phyloP scores from a whole-genome alignment of 345 rosid genomes.

The Gossypium arboreum region DNA sequence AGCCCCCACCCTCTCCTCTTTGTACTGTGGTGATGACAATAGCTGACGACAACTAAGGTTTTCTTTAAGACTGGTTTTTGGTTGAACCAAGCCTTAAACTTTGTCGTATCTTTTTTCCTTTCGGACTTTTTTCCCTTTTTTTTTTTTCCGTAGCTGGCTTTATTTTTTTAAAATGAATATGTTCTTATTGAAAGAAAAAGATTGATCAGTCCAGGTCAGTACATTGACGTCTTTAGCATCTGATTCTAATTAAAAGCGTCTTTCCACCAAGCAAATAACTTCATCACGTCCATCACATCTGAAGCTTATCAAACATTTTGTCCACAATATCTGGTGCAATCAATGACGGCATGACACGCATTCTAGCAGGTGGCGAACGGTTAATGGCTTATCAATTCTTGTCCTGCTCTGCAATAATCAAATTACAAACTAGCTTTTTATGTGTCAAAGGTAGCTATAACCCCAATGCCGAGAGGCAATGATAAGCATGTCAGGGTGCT shows the following conservation, averaged over 20 bases:
- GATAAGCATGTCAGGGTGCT: not conserved
- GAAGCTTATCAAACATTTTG: not conserved
- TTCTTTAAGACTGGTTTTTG: too few species aligned
- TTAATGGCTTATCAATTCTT: not conserved
- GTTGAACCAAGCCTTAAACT: too few species aligned
- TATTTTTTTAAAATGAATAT: too few species aligned
- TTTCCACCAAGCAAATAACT: not conserved
- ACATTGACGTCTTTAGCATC: not conserved
- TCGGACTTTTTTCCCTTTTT: too few species aligned
- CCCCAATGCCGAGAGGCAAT: too few species aligned
- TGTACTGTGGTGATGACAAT: too few species aligned
- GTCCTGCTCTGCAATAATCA: not conserved
- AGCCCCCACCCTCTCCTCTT: too few species aligned
- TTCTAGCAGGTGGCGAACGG: not conserved
- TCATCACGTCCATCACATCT: not conserved
- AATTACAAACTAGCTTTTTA: not conserved
- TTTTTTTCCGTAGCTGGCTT: too few species aligned
- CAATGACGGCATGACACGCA: not conserved
- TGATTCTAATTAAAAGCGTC: not conserved
- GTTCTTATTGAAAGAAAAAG: too few species aligned
- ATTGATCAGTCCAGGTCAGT: too few species aligned
- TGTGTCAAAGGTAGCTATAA: not conserved
- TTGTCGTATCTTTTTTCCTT: too few species aligned
- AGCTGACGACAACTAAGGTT: too few species aligned
- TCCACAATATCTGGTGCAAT: not conserved